Evolutionary conservation across 2,329 filamentous ascomycete genomes (phyloP), one percentile per base, ranked within the genome.

Genomic region (Geosmithia morbida): DNA sequence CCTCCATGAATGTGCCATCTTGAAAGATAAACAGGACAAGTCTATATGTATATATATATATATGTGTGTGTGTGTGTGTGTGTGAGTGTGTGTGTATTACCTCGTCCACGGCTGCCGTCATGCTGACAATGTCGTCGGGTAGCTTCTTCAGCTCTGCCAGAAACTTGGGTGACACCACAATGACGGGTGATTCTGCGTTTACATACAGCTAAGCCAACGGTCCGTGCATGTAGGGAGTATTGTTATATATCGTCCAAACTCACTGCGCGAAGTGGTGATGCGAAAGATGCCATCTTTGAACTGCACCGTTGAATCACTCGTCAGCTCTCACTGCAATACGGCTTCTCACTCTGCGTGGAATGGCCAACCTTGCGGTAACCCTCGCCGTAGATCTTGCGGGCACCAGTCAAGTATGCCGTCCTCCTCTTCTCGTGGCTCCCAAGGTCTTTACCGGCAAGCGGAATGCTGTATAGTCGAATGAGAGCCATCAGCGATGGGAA

Each of bases 41-140:
- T 13, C 13, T 5, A 40, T 18, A 26, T 26, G 22, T 26, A n/a
- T n/a, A n/a, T n/a, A n/a, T n/a, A n/a, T n/a, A n/a, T n/a, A n/a
- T n/a, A n/a, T n/a, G n/a, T n/a, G n/a, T n/a, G n/a, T n/a, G n/a
- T n/a, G n/a, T 19, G n/a, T n/a, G n/a, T n/a, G n/a, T n/a, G n/a
- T n/a, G n/a, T n/a, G n/a, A n/a, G n/a, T 44, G 30, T n/a, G n/a
- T 22, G 30, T 39, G 14, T 8, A 45, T 17, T 41, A 50, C 50
- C 47, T 51, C 50, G 18, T 48, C 50, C 16, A 51, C 30, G 1
- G 50, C 50, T 16, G 45, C 48, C 6, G 42, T 41, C 45, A 48
- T 48, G 45, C 50, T 51, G 19, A 51, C 26, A 19, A 51, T 41
- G 41, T 46, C 47, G 30, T 51, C 50, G 4, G 50, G 50, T 2